phyloP scores from a whole-genome alignment of 495 filamentous ascomycete species.

The Aspergillus hancockii region DNA sequence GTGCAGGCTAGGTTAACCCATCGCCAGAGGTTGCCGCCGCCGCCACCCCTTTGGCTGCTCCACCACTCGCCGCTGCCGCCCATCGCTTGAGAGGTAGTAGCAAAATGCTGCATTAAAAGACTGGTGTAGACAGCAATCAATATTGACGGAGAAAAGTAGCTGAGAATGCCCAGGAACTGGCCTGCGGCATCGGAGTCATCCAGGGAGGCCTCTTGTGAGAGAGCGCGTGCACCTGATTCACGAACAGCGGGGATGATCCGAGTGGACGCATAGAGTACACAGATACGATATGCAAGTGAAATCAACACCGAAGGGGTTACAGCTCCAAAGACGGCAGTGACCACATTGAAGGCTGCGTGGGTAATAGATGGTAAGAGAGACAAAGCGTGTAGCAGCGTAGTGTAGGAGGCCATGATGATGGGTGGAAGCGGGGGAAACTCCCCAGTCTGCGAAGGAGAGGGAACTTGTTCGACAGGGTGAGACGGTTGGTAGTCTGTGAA shows the following conservation, averaged over 20 bases:
- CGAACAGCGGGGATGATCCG: constrained; percentile 92
- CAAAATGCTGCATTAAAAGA: constrained; percentile 92
- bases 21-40: constrained; percentile 82
- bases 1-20: constrained; percentile 91
- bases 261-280: constrained; percentile 93
- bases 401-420: constrained; percentile 98
- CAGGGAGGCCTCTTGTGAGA: constrained; percentile 78
- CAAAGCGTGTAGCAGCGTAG: constrained; percentile 81
- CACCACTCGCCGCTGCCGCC: constrained; percentile 76
- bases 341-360: constrained; percentile 80
- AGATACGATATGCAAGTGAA: constrained; percentile 85
- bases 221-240: constrained; percentile 76
- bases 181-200: constrained; percentile 84
- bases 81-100: constrained; percentile 61
- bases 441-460: constrained; percentile 56
- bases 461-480: constrained; percentile 54
- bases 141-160: constrained; percentile 90
- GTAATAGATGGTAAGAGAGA: constrained; percentile 80
- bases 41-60: constrained; percentile 73
- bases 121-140: constrained; percentile 97
- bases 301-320: constrained; percentile 95
- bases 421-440: constrained; percentile 94
- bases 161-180: constrained; percentile 74
- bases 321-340: constrained; percentile 84
- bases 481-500: constrained; percentile 96